Evolutionary conservation across 495 filamentous ascomycete species (phyloP).

Genomic region (Usnea hakonensis): DNA sequence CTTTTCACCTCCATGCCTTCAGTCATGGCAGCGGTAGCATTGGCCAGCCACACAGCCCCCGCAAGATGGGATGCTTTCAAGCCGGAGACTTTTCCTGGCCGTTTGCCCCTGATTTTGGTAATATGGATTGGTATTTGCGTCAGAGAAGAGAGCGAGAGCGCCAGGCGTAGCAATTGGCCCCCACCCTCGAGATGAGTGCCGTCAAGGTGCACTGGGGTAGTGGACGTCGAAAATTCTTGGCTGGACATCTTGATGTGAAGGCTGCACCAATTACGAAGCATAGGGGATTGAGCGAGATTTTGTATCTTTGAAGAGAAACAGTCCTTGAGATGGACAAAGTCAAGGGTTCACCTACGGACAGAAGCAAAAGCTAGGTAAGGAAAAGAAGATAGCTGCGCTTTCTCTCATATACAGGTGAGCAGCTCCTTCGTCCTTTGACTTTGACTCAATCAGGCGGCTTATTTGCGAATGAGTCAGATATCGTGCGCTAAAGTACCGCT

Average conservation of each 20-base stretch:
- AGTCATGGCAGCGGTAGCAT: slow-evolving; percentile 49
- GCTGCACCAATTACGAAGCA: neutral
- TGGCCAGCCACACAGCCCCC: slow-evolving; percentile 56
- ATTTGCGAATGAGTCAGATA: neutral
- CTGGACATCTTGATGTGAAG: neutral
- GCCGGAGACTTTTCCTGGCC: slow-evolving; percentile 45
- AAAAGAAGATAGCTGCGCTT: neutral
- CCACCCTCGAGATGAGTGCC: slow-evolving; percentile 75
- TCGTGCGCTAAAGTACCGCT: neutral
- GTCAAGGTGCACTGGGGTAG: slow-evolving; percentile 43
- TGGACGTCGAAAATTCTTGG: neutral
- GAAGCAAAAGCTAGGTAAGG: neutral
- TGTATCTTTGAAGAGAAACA: neutral
- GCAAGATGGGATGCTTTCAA: slow-evolving; percentile 71
- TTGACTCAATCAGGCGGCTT: neutral
- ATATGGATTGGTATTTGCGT: slow-evolving; percentile 58
- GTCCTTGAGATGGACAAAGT: neutral
- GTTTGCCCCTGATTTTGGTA: slow-evolving; percentile 61
- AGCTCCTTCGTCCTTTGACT: neutral
- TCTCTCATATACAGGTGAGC: neutral
- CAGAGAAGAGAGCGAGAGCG: slow-evolving; percentile 60
- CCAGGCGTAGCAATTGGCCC: slow-evolving; percentile 72
- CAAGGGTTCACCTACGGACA: neutral
- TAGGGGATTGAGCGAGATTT: neutral
- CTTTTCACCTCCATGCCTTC: slow-evolving; percentile 30